These are phyloP conservation scores for Escovopsis sp. DNA, from an alignment of 2,329 filamentous ascomycete genomes.

Conservation along the genomic window DNA sequence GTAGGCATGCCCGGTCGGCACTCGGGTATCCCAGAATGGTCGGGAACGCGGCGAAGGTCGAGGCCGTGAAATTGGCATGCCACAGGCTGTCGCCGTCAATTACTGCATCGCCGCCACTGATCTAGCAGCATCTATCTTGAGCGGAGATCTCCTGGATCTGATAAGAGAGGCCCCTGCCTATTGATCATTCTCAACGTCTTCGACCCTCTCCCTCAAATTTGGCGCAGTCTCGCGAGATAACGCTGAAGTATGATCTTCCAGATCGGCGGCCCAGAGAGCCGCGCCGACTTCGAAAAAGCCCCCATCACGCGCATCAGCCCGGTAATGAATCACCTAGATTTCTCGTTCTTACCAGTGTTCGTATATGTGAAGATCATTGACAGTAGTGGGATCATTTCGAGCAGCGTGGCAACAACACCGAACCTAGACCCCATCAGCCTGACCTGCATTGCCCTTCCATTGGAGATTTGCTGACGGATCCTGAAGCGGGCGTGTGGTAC, in stretches of 20 bases:
- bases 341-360: constrained; percentile 44
- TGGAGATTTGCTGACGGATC: not conserved
- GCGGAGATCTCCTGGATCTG: too few species aligned
- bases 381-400: constrained; percentile 72
- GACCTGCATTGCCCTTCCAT: constrained; percentile 7
- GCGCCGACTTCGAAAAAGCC: constrained; percentile 52
- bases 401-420: constrained; percentile 54
- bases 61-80: too few species aligned
- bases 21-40: too few species aligned
- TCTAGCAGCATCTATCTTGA: too few species aligned
- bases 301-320: constrained; percentile 1
- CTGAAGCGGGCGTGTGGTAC: not conserved
- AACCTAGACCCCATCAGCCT: constrained; percentile 38
- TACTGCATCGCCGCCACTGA: too few species aligned
- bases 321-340: not conserved
- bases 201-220: constrained; percentile 30
- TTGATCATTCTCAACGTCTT: constrained; percentile 24
- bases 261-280: constrained; percentile 84
- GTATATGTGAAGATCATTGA: constrained; percentile 82
- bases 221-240: constrained; percentile 38
- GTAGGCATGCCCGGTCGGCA: too few species aligned
- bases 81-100: too few species aligned
- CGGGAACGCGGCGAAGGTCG: too few species aligned
- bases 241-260: constrained; percentile 42
- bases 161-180: constrained; percentile 9